These are phyloP conservation scores for Leishmania turanica DNA, from an alignment of 208 protist species.

Conservation along the genomic window DNA sequence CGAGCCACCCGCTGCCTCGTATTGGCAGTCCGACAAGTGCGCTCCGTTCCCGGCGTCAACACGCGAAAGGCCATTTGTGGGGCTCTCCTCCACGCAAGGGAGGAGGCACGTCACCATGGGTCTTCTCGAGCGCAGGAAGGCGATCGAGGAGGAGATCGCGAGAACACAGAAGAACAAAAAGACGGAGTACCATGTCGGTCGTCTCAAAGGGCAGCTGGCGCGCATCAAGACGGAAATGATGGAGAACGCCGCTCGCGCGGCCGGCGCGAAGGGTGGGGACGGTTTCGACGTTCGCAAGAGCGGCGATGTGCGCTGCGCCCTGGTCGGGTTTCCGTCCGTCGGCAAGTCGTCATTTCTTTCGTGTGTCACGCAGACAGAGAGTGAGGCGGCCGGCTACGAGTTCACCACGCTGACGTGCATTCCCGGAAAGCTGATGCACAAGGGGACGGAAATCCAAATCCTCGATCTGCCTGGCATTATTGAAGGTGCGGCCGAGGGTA, in stretches of 20 bases:
- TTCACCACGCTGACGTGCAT: slow-evolving; percentile 99
- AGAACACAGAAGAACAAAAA: slow-evolving; percentile 99
- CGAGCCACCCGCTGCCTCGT: background rate
- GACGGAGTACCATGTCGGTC: slow-evolving; percentile 97
- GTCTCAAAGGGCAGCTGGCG: slow-evolving; percentile 97
- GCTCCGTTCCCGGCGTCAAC: background rate
- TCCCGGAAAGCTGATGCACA: slow-evolving; percentile 96
- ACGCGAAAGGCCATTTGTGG: background rate
- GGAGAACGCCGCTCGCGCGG: slow-evolving; percentile 82
- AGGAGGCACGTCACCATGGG: slow-evolving; percentile 77
- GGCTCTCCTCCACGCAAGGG: background rate
- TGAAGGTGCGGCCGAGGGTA: slow-evolving; percentile 96
- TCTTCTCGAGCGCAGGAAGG: slow-evolving; percentile 96
- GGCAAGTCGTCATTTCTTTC: slow-evolving; percentile 98
- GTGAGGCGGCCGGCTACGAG: slow-evolving; percentile 96
- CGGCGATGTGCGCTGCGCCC: slow-evolving; percentile 93
- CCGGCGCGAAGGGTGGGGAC: slow-evolving; percentile 67
- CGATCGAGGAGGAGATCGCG: slow-evolving; percentile 98
- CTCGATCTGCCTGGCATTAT: slow-evolving; percentile 99
- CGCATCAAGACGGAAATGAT: slow-evolving; percentile 95
- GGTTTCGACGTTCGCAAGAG: slow-evolving; percentile 97
- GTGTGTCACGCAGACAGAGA: slow-evolving; percentile 96
- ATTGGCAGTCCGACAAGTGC: background rate
- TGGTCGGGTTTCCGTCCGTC: slow-evolving; percentile 96
- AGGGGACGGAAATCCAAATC: slow-evolving; percentile 97